phyloP scores from a whole-genome alignment of 169 alveolate genomes.

The Besnoitia besnoiti region DNA sequence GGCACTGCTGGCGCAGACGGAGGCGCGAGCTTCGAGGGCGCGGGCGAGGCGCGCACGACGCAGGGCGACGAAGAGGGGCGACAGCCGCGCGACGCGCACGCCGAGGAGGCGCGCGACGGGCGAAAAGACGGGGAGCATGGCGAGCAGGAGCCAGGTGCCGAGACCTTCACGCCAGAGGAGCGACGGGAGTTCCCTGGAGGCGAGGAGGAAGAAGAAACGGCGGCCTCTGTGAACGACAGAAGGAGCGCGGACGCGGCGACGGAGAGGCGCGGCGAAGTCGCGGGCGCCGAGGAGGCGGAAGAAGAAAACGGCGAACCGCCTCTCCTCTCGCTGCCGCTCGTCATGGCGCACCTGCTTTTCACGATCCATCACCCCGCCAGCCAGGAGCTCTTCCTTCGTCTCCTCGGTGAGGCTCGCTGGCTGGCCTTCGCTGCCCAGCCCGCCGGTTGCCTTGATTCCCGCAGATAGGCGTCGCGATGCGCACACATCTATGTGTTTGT shows the following conservation, averaged over 20 bases:
- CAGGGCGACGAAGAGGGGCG: too few species aligned
- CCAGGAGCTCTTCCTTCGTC: conserved; percentile 54
- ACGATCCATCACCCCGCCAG: conserved; percentile 40
- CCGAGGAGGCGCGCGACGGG: neutral
- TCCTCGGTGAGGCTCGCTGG: neutral
- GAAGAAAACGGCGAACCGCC: neutral
- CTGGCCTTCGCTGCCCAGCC: neutral
- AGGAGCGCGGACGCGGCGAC: neutral
- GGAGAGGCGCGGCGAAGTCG: neutral
- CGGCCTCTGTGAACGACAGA: neutral
- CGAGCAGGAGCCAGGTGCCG: too few species aligned
- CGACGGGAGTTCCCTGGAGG: neutral
- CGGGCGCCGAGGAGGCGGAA: too few species aligned
- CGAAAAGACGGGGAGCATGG: neutral
- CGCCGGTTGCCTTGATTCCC: too few species aligned
- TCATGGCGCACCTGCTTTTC: conserved; percentile 37
- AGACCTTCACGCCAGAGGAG: too few species aligned
- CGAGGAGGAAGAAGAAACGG: neutral
- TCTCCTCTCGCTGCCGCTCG: conserved; percentile 31
- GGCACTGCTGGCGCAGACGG: neutral
- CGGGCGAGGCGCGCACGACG: neutral
- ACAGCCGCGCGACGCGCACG: neutral
- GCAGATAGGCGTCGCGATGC: neutral
- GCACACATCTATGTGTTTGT: too few species aligned
- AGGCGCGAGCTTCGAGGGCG: neutral